Percentiles rank a stretch among this genome's conserved stretches.
phyloP scores from a whole-genome alignment of 2,329 filamentous ascomycete genomes.

The Pseudogymnoascus sp. region DNA sequence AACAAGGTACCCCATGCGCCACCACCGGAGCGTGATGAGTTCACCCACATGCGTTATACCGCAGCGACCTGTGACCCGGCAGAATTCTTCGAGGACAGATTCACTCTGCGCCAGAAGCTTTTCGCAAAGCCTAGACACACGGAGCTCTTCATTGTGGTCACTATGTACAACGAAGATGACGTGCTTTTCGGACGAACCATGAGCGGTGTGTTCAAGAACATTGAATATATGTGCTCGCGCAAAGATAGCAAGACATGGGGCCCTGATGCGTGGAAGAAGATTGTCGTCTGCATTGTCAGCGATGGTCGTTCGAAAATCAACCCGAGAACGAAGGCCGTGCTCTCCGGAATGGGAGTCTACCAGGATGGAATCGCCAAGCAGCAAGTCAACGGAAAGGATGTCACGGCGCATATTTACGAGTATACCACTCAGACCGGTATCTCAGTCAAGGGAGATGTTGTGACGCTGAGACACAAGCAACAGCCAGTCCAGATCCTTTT shows the following conservation, averaged over 20 bases:
- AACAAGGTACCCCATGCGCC: conserved; percentile 80
- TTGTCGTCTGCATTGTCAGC: conserved; percentile 94
- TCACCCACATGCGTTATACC: conserved; percentile 87
- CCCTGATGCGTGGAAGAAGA: conserved; percentile 98
- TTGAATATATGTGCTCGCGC: conserved; percentile 94
- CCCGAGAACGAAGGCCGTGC: conserved; percentile 74
- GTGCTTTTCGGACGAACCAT: conserved; percentile 91
- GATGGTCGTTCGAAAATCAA: conserved; percentile 98
- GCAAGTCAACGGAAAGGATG: conserved; percentile 91
- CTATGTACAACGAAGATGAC: conserved; percentile 99
- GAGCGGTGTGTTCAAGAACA: conserved; percentile 97
- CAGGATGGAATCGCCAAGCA: conserved; percentile 98
- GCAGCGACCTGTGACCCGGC: conserved; percentile 90
- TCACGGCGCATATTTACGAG: conserved; percentile 96
- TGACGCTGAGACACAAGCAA: conserved; percentile 71
- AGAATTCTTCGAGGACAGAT: conserved; percentile 81
- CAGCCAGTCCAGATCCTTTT: conserved; percentile 96
- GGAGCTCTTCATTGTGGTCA: conserved; percentile 91
- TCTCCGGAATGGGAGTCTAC: conserved; percentile 92
- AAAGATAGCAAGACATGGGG: conserved; percentile 96
- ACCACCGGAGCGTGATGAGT: conserved; percentile 76
- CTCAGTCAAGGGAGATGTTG: conserved; percentile 82
- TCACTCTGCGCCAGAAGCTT: conserved; percentile 82
- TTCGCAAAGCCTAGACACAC: conserved; percentile 91
- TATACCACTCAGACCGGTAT: conserved; percentile 84